phyloP scores from a whole-genome alignment of 2,329 filamentous ascomycete species.

The Thelonectria blattea region DNA sequence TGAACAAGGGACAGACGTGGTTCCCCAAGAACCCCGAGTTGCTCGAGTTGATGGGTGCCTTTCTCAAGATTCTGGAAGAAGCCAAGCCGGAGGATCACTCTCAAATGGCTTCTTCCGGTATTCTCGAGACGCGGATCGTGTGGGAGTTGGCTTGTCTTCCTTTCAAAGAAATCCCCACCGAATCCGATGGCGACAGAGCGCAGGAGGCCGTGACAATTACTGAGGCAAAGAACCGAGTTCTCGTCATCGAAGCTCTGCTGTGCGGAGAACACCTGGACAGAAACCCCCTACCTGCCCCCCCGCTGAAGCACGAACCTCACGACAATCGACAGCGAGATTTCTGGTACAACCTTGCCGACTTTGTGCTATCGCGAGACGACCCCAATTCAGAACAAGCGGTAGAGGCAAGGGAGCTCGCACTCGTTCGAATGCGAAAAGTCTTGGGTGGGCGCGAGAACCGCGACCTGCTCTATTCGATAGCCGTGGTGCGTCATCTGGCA shows the following conservation, averaged over 20 bases:
- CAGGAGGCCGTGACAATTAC: conserved; percentile 48
- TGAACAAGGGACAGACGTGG: conserved; percentile 51
- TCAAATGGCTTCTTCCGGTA: conserved; percentile 60
- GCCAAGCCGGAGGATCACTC: conserved; percentile 56
- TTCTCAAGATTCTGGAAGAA: conserved; percentile 62
- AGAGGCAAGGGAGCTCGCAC: conserved; percentile 67
- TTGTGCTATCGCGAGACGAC: conserved; percentile 65
- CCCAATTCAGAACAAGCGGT: conserved; percentile 49
- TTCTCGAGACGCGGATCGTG: conserved; percentile 64
- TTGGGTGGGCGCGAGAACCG: conserved; percentile 84
- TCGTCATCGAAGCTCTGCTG: conserved; percentile 77
- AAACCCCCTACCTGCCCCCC: conserved; percentile 62
- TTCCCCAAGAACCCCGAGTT: conserved; percentile 61
- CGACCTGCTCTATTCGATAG: conserved; percentile 89
- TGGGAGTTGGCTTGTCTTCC: conserved; percentile 64
- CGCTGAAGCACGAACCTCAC: conserved; percentile 58
- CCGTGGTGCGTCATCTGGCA: conserved; percentile 77
- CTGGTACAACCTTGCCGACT: conserved; percentile 79
- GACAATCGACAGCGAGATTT: conserved; percentile 74
- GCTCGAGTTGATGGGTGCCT: conserved; percentile 70
- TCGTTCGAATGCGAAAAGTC: conserved; percentile 70
- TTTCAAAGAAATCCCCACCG: too few relatives aligned
- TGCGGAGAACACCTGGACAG: conserved; percentile 69
- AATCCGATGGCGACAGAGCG: conserved; percentile 52
- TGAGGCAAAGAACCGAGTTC: conserved; percentile 72